Evolutionary conservation across 2,329 filamentous ascomycete species (phyloP).

Genomic region (Colletotrichum lindemuthianum): DNA sequence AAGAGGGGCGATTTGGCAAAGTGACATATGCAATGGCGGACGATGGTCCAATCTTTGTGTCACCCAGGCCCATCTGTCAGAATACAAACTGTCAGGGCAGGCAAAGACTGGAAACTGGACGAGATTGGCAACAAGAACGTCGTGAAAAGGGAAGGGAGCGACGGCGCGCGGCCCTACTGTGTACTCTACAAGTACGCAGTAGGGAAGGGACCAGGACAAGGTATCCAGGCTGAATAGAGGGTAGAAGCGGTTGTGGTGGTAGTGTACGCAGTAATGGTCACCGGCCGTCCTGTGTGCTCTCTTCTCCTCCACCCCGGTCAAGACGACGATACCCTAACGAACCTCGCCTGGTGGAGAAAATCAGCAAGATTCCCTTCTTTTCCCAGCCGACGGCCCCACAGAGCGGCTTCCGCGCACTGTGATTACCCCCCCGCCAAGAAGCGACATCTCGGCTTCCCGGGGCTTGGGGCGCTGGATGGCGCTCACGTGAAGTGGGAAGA

Average conservation of each 20-base stretch:
- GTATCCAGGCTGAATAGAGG: slow-evolving; percentile 7
- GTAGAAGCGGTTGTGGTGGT: slow-evolving; percentile 10
- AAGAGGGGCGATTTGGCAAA: too few species aligned
- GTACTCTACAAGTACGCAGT: too few species aligned
- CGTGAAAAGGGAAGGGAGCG: neutral
- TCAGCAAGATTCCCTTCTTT: neutral
- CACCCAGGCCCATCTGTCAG: too few species aligned
- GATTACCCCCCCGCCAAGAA: slow-evolving; percentile 30
- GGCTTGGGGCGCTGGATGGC: neutral
- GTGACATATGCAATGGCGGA: too few species aligned
- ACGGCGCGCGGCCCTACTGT: neutral
- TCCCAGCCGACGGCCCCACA: slow-evolving; percentile 27
- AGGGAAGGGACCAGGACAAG: slow-evolving; percentile 4
- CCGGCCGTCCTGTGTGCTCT: slow-evolving; percentile 1
- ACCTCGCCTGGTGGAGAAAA: slow-evolving; percentile 5
- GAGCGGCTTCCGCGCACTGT: slow-evolving; percentile 34
- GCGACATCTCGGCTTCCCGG: slow-evolving; percentile 20
- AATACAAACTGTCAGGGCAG: too few species aligned
- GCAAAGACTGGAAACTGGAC: too few species aligned
- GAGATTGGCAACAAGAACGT: too few species aligned
- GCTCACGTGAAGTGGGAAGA: slow-evolving; percentile 32
- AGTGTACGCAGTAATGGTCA: slow-evolving; percentile 1
- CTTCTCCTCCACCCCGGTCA: slow-evolving; percentile 5
- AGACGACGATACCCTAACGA: slow-evolving; percentile 13
- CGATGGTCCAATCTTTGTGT: too few species aligned